phyloP scores from a whole-genome alignment of 139 green algal genomes.

The Coccomyxa sp. region DNA sequence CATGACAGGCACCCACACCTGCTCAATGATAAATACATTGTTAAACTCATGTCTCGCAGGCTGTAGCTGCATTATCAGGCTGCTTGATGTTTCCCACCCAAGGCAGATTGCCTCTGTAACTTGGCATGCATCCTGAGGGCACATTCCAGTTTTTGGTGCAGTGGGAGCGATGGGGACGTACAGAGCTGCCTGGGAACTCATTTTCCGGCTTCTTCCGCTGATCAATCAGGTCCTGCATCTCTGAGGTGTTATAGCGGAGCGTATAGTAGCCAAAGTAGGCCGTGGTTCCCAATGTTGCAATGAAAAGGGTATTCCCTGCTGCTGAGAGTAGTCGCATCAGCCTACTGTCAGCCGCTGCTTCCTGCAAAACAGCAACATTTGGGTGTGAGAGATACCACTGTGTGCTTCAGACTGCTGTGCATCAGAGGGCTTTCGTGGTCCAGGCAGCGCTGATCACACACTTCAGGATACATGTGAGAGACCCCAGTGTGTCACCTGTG shows the following conservation, averaged over 20 bases:
- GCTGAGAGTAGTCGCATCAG: background rate
- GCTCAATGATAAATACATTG: background rate
- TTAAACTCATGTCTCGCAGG: background rate
- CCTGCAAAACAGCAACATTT: background rate
- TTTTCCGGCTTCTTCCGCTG: constrained; percentile 18
- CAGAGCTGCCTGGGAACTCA: constrained; percentile 5
- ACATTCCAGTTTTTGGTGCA: background rate
- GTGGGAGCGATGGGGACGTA: background rate
- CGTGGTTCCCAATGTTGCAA: constrained; percentile 32
- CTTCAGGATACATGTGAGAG: background rate
- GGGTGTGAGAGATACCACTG: background rate
- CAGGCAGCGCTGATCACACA: background rate
- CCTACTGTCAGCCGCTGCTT: background rate
- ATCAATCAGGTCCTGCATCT: constrained; percentile 31
- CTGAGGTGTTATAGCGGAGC: constrained; percentile 32
- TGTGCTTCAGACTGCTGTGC: background rate
- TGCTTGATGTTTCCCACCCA: background rate
- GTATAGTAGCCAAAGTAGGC: constrained; percentile 67
- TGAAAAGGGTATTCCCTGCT: constrained; percentile 45
- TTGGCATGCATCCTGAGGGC: background rate
- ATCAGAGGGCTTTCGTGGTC: background rate
- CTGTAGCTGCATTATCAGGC: background rate
- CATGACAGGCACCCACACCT: constrained; percentile 52
- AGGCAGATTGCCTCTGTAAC: background rate
- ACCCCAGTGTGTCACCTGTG: background rate